A percentile compares a stretch with the other conserved stretches of the same genome.
These are phyloP conservation scores for Digitaria exilis DNA, from an alignment of 202 grass and related monocot genomes.

Conservation along the genomic window DNA sequence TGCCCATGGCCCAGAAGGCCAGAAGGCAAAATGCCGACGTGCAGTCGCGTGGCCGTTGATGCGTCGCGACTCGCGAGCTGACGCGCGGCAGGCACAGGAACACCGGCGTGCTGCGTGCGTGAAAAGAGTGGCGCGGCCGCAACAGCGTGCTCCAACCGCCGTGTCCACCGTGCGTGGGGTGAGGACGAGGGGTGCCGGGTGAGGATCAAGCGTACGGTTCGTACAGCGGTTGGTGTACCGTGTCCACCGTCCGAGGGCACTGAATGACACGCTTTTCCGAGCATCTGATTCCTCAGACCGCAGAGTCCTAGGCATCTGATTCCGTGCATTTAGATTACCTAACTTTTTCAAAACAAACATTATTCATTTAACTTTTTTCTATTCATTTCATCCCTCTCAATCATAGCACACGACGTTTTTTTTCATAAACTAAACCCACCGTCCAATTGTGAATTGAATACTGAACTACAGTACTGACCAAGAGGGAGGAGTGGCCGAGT, in stretches of 20 bases:
- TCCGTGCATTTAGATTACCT: too few relatives aligned
- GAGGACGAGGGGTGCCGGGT: background rate
- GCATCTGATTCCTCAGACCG: too few relatives aligned
- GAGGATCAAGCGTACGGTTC: constrained; percentile 40
- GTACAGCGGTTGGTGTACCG: background rate
- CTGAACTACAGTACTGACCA: too few relatives aligned
- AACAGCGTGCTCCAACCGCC: constrained; percentile 36
- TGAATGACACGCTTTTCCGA: constrained; percentile 28
- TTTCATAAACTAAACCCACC: too few relatives aligned
- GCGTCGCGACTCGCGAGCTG: background rate
- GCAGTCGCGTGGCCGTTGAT: background rate
- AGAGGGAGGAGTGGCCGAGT: background rate
- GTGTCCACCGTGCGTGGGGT: background rate
- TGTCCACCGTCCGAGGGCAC: background rate
- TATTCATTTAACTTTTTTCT: too few relatives aligned
- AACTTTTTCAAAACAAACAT: too few relatives aligned
- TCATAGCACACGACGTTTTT: too few relatives aligned
- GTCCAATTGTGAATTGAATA: too few relatives aligned
- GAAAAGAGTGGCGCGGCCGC: constrained; percentile 4
- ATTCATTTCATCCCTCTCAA: too few relatives aligned
- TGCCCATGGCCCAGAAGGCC: background rate
- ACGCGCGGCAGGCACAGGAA: background rate
- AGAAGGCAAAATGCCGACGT: background rate
- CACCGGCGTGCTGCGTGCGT: constrained; percentile 18
- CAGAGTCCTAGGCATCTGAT: too few relatives aligned